These are phyloP conservation scores for Penicillium griseofulvum DNA, from an alignment of 2,329 filamentous ascomycete genomes.

Conservation along the genomic window DNA sequence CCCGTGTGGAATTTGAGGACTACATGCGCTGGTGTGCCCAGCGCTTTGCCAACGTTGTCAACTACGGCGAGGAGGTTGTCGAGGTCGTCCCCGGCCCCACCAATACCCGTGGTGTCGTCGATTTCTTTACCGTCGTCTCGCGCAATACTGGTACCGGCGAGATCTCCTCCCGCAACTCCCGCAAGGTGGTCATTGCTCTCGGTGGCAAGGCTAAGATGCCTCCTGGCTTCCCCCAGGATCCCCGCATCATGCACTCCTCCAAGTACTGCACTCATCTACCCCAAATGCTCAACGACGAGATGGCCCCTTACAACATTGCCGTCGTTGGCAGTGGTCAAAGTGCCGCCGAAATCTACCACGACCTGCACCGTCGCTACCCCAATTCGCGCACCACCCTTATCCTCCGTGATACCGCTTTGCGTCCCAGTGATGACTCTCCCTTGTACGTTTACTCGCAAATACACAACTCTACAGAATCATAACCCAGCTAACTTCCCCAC, in stretches of 20 bases:
- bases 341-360: conserved; percentile 92
- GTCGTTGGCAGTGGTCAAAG: conserved; percentile 89
- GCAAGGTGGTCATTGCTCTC: conserved; percentile 61
- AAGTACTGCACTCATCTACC: conserved; percentile 62
- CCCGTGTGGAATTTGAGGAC: conserved; percentile 86
- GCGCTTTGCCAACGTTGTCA: conserved; percentile 70
- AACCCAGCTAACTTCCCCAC: conserved; percentile 5
- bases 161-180: conserved; percentile 40
- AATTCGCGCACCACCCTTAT: conserved; percentile 74
- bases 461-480: background rate
- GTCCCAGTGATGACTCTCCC: conserved; percentile 91
- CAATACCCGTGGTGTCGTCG: conserved; percentile 50
- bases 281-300: conserved; percentile 38
- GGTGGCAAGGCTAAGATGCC: conserved; percentile 71
- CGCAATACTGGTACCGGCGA: conserved; percentile 54
- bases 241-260: conserved; percentile 82
- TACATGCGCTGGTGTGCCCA: conserved; percentile 90
- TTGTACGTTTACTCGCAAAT: conserved; percentile 61
- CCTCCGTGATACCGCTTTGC: conserved; percentile 78
- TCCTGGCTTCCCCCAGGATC: conserved; percentile 63
- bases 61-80: conserved; percentile 75
- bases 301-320: conserved; percentile 65
- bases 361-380: conserved; percentile 77
- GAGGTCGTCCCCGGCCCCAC: conserved; percentile 63
- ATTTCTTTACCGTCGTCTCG: conserved; percentile 66